Evolutionary conservation across 495 filamentous ascomycete species (phyloP).

Genomic region (Trichoderma gamsii): DNA sequence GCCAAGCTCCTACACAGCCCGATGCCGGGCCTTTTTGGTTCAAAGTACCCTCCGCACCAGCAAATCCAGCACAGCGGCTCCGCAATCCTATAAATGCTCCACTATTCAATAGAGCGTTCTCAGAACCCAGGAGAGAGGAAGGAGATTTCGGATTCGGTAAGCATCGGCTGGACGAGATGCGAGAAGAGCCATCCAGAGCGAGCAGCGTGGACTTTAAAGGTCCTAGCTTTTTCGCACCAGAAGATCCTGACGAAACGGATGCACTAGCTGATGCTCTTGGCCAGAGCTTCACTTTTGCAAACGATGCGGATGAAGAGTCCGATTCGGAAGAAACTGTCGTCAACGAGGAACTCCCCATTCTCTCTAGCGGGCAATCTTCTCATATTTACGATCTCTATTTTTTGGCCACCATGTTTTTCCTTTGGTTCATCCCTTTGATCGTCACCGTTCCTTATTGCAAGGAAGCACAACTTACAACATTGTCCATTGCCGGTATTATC

Average conservation of each 20-base stretch:
- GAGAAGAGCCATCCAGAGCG: background rate
- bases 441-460: background rate
- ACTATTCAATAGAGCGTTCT: background rate
- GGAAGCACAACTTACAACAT: background rate
- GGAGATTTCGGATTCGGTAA: background rate
- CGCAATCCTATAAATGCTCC: constrained; percentile 48
- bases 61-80: constrained; percentile 54
- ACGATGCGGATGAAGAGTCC: background rate
- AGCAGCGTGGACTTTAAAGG: constrained; percentile 15
- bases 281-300: constrained; percentile 4
- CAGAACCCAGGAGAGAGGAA: background rate
- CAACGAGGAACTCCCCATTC: background rate
- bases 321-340: constrained; percentile 3
- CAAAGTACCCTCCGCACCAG: constrained; percentile 59
- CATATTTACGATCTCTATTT: constrained; percentile 3
- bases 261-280: constrained; percentile 6
- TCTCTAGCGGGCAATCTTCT: background rate
- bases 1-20: constrained; percentile 43
- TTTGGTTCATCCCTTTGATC: background rate
- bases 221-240: constrained; percentile 2
- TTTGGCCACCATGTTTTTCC: background rate
- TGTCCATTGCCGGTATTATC: background rate
- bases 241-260: background rate
- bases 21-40: constrained; percentile 46
- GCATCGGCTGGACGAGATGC: background rate